phyloP scores from a whole-genome alignment of 2,329 filamentous ascomycete species.

The Colletotrichum abscissum region DNA sequence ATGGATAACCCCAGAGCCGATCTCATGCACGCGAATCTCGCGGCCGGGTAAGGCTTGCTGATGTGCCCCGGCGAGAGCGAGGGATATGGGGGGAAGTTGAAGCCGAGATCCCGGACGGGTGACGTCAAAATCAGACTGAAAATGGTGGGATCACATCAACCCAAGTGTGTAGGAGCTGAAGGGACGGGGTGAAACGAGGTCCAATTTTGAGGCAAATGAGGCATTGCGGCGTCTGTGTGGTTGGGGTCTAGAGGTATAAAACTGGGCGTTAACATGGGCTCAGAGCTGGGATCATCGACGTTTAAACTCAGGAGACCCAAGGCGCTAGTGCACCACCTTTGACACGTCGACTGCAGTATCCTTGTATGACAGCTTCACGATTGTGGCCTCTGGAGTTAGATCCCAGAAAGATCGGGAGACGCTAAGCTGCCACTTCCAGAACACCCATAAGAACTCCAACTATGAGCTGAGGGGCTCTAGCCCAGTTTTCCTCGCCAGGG shows the following conservation, averaged over 20 bases:
- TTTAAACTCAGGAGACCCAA: conserved; percentile 16
- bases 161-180: not conserved
- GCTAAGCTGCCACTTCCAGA: not conserved
- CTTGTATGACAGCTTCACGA: conserved; percentile 32
- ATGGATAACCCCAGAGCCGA: conserved; percentile 26
- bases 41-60: conserved; percentile 15
- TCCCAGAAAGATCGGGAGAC: conserved; percentile 24
- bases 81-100: not conserved
- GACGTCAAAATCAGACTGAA: conserved; percentile 28
- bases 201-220: conserved; percentile 34
- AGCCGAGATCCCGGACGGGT: conserved; percentile 28
- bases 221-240: conserved; percentile 33
- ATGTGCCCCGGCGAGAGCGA: not conserved
- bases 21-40: conserved; percentile 24
- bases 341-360: conserved; percentile 33
- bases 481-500: not conserved
- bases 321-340: conserved; percentile 21
- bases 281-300: conserved; percentile 24
- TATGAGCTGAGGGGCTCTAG: not conserved
- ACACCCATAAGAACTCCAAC: conserved; percentile 2
- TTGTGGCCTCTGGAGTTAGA: not conserved
- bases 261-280: conserved; percentile 11
- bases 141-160: conserved; percentile 20
- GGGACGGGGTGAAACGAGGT: conserved; percentile 25
- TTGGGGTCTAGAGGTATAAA: conserved; percentile 21